Conservation (phyloP, 2,329 filamentous ascomycete genomes). For the Coniochaeta hoffmannii region DNA sequence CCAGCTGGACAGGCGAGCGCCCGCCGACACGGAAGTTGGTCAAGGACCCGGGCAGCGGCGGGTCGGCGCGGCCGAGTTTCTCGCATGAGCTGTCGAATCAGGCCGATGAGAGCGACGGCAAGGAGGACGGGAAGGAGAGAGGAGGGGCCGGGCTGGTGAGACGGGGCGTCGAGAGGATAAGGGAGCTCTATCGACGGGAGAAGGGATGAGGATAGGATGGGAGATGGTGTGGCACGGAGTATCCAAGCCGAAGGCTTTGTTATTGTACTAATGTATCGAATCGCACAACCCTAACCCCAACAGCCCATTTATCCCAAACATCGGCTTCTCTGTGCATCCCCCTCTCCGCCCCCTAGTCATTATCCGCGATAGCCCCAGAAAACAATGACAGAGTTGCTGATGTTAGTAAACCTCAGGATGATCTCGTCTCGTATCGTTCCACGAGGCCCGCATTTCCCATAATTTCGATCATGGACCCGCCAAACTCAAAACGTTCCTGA, state of each 20-base stretch:
- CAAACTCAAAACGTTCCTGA: conserved; percentile 15
- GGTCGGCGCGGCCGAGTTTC: conserved; percentile 11
- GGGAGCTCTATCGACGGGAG: background rate
- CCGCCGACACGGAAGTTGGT: conserved; percentile 14
- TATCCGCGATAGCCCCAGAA: conserved; percentile 18
- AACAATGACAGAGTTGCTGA: conserved; percentile 20
- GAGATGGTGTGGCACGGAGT: too few relatives aligned
- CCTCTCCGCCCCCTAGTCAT: conserved; percentile 29
- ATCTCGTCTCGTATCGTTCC: conserved; percentile 20
- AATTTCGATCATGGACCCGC: conserved; percentile 16
- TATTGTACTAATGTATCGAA: too few relatives aligned
- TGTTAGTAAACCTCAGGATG: conserved; percentile 24
- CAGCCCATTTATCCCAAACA: conserved; percentile 21
- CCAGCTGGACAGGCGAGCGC: conserved; percentile 5
- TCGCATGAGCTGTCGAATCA: conserved; percentile 8
- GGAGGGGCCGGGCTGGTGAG: background rate
- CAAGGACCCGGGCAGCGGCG: conserved; percentile 12
- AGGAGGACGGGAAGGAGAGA: background rate
- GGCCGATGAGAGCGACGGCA: background rate
- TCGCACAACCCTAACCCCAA: too few relatives aligned
- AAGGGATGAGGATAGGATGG: background rate
- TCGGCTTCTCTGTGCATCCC: conserved; percentile 24
- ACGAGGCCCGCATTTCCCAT: conserved; percentile 23
- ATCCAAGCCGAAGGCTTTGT: too few relatives aligned
- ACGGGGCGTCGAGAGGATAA: background rate